Base-by-base conservation (phyloP, 768 basidiomycete species). In the Tulasnella sp. region DNA sequence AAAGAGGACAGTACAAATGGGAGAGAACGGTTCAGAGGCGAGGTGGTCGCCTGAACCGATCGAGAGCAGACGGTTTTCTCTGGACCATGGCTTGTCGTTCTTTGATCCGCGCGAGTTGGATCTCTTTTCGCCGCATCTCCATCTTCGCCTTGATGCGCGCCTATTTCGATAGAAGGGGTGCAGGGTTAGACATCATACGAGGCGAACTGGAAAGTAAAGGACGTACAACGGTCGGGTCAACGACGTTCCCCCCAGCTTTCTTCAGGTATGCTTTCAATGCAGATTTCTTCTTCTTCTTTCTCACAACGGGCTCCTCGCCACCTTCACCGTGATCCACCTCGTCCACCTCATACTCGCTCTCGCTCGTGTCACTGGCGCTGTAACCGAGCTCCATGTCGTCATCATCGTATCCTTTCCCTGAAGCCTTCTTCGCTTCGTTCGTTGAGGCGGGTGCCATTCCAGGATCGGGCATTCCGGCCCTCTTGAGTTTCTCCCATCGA, bases 241-340 rank as follows among this genome's bases (percentile, higher is more conserved):
- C 89, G 71, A 98, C 93, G 82, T 98, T 98, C 87, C 96, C 95
- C 83, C 94, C 71, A 40, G 90, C 84, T 97, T 93, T 86, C 96
- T 98, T 82, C 93, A 88, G 80, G 98, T 84, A 83, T 90, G 93
- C 70, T 88, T 89, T 76, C 55, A 76, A 61, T 26, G 77, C 77
- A 37, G 77, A 73, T 55, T 89, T 90, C 83, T 91, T 95, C 20
- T 96, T 95, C 44, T 95, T 89, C 92, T 93, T 94, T 87, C 89
- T 92, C 82, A 29, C 57, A 42, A 16, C 46, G 57, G 44, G 44
- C 20, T n/a, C 55, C 4, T 78, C 69, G 51, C 71, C 76, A 20
- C n/a, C 67, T n/a, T 39, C 40, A n/a, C 39, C 26, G 37, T 69
- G 61, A 35, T 35, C 72, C 57, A 51, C 82, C 86, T 86, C 81